Conservation (phyloP, 495 filamentous ascomycete genomes). For the Geoglossum glabrum region DNA sequence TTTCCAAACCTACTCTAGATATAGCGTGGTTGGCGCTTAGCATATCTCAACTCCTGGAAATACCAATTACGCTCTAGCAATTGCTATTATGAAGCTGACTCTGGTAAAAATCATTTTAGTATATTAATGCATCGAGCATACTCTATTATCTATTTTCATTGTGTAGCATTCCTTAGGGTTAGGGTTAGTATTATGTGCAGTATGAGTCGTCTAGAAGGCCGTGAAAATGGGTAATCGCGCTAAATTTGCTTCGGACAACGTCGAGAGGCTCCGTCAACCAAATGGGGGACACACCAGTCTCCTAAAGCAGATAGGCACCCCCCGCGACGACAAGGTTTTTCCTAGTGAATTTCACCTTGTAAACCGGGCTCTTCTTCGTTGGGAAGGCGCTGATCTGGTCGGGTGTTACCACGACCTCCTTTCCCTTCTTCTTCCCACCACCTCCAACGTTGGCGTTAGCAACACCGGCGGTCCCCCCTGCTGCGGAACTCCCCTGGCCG, state of each 20-base stretch:
- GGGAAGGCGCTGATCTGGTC: slow-evolving; percentile 88
- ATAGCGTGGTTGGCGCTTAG: background rate
- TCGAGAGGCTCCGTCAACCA: background rate
- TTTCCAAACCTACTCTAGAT: too few relatives aligned
- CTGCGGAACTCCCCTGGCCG: slow-evolving; percentile 10
- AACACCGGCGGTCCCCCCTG: slow-evolving; percentile 6
- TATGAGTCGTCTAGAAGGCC: background rate
- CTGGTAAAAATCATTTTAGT: too few relatives aligned
- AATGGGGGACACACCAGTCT: background rate
- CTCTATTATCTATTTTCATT: background rate
- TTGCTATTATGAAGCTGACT: too few relatives aligned
- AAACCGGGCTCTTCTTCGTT: slow-evolving; percentile 87
- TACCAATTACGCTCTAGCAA: too few relatives aligned
- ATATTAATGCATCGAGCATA: too few relatives aligned
- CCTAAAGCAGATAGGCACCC: slow-evolving; percentile 54
- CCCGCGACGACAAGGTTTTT: slow-evolving; percentile 84
- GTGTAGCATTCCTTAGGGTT: background rate
- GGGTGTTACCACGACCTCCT: slow-evolving; percentile 73
- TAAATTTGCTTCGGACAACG: background rate
- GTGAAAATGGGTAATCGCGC: background rate
- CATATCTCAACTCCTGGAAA: background rate
- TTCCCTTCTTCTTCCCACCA: slow-evolving; percentile 53
- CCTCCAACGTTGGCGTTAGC: slow-evolving; percentile 14
- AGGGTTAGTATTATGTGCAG: background rate
- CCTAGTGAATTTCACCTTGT: slow-evolving; percentile 79